Percentiles rank a stretch among this genome's conserved stretches.
These are phyloP conservation scores for Pyrenopolyporus hunteri DNA, from an alignment of 495 filamentous ascomycete species.

Conservation along the genomic window DNA sequence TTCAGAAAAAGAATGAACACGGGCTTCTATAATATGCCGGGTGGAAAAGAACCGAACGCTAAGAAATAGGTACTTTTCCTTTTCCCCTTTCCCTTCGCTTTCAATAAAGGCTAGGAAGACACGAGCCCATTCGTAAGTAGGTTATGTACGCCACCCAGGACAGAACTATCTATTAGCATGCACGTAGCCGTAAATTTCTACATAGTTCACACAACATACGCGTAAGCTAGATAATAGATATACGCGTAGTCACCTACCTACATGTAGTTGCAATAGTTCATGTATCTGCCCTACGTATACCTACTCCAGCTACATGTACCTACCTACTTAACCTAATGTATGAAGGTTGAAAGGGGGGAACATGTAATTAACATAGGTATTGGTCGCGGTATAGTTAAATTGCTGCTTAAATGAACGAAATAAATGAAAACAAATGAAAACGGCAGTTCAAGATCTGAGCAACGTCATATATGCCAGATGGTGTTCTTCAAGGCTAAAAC, in stretches of 20 bases:
- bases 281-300: neutral
- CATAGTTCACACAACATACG: too few relatives aligned
- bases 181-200: too few relatives aligned
- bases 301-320: neutral
- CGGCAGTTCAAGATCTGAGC: constrained; percentile 30
- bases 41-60: neutral
- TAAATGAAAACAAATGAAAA: constrained; percentile 24
- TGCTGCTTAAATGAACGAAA: constrained; percentile 31
- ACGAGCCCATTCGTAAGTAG: constrained; percentile 1
- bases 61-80: constrained; percentile 1
- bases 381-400: constrained; percentile 30
- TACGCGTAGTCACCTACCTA: too few relatives aligned
- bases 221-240: too few relatives aligned
- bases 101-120: neutral
- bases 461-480: constrained; percentile 36
- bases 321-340: neutral
- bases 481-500: constrained; percentile 36
- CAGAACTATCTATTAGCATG: too few relatives aligned
- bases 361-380: constrained; percentile 10
- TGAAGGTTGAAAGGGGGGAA: constrained; percentile 6
- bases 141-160: too few relatives aligned
- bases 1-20: constrained; percentile 12
- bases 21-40: constrained; percentile 13
- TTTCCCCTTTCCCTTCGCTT: constrained; percentile 1
- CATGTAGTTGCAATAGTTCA: neutral